Evolutionary conservation across 257 asterid genomes (phyloP).

Genomic region (Perilla frutescens): DNA sequence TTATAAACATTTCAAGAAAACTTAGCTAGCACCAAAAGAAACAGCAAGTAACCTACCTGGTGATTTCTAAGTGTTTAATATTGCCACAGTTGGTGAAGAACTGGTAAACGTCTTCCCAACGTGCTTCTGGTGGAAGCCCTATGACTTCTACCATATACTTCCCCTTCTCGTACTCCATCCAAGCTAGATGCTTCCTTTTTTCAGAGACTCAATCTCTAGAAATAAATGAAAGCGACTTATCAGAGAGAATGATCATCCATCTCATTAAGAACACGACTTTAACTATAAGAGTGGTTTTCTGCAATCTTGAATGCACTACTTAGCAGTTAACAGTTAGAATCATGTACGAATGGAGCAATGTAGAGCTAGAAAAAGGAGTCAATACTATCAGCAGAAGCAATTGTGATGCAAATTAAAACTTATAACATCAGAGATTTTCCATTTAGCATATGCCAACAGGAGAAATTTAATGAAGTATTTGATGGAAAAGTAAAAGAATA

Average conservation of each 20-base stretch:
- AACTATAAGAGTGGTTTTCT: neutral
- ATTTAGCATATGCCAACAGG: no score
- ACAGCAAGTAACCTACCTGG: slow-evolving; percentile 41
- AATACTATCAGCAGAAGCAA: neutral
- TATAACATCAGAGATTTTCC: neutral
- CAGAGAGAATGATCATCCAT: neutral
- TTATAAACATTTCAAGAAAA: neutral
- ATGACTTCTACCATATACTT: slow-evolving; percentile 57
- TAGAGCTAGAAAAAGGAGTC: neutral
- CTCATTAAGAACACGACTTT: neutral
- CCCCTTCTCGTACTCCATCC: slow-evolving; percentile 38
- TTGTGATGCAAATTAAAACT: neutral
- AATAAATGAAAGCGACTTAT: neutral
- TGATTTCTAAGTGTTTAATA: slow-evolving; percentile 48
- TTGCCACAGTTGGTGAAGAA: slow-evolving; percentile 70
- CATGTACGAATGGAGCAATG: neutral
- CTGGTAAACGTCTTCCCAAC: slow-evolving; percentile 52
- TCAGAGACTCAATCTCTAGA: neutral
- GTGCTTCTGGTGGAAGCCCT: slow-evolving; percentile 57
- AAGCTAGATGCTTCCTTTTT: slow-evolving; percentile 19
- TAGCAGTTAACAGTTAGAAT: neutral
- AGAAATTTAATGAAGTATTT: no score
- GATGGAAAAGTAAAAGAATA: no score
- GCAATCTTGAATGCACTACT: neutral
- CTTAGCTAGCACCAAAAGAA: neutral